A percentile compares a stretch with the other conserved stretches of the same genome.
Evolutionary conservation across 352 stramenopile genomes (phyloP).

Genomic region (Salisapilia sapeloensis): DNA sequence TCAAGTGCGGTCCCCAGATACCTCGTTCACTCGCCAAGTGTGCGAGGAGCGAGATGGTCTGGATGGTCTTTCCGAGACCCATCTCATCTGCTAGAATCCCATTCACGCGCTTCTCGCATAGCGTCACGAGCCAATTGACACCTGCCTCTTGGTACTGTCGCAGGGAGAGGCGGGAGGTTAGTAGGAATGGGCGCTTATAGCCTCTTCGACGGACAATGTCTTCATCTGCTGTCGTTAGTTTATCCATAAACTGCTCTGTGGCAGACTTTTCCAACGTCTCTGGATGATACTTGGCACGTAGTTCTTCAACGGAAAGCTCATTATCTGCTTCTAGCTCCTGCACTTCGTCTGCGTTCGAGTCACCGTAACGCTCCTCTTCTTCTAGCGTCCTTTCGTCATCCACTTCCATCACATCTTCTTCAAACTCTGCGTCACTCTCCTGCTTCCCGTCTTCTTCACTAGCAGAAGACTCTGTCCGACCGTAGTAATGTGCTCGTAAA

Average conservation of each 20-base stretch:
- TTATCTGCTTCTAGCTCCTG: slow-evolving; percentile 74
- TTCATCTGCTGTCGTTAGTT: slow-evolving; percentile 4
- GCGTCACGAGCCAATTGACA: slow-evolving; percentile 97
- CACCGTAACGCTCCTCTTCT: slow-evolving; percentile 50
- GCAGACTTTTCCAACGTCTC: slow-evolving; percentile 11
- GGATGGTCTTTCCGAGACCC: slow-evolving; percentile 94
- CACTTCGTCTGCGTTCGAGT: slow-evolving; percentile 58
- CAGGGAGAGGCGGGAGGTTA: slow-evolving; percentile 41
- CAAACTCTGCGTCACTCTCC: slow-evolving; percentile 1
- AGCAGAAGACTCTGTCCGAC: slow-evolving; percentile 4
- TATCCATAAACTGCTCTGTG: slow-evolving; percentile 7
- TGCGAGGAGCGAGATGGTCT: slow-evolving; percentile 96
- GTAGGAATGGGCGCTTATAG: slow-evolving; percentile 50
- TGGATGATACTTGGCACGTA: slow-evolving; percentile 26
- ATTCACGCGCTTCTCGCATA: slow-evolving; percentile 94
- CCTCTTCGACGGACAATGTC: slow-evolving; percentile 9
- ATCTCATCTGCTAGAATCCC: slow-evolving; percentile 98
- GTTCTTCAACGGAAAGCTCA: slow-evolving; percentile 85
- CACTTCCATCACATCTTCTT: slow-evolving; percentile 18
- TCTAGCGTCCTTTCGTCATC: slow-evolving; percentile 88
- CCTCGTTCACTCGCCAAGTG: slow-evolving; percentile 84
- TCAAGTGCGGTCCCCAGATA: slow-evolving; percentile 97
- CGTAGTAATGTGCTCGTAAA: slow-evolving; percentile 59
- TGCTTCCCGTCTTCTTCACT: slow-evolving; percentile 2
- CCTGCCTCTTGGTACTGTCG: slow-evolving; percentile 76